Evolutionary conservation across 2,329 filamentous ascomycete species (phyloP).

Genomic region (Colletotrichum scovillei): DNA sequence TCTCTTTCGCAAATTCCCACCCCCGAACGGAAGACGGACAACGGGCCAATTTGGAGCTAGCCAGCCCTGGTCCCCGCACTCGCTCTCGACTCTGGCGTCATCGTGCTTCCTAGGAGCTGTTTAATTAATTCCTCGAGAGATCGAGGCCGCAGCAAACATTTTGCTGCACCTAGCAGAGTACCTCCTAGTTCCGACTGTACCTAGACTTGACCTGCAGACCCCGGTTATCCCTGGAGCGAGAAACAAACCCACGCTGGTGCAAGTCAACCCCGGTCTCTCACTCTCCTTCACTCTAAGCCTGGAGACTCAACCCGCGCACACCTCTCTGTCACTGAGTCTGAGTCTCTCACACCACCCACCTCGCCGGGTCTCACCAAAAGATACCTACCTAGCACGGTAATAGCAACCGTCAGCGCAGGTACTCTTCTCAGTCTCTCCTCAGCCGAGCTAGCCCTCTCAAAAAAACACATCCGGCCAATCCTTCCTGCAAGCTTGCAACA

Average conservation of each 20-base stretch:
- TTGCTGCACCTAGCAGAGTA: not conserved
- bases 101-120: slow-evolving; percentile 29
- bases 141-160: slow-evolving; percentile 10
- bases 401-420: slow-evolving; percentile 9
- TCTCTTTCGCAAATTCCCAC: slow-evolving; percentile 7
- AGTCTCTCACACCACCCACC: slow-evolving; percentile 2
- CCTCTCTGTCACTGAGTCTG: not conserved
- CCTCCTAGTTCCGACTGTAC: not conserved
- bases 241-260: slow-evolving; percentile 8
- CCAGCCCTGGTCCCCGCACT: slow-evolving; percentile 22
- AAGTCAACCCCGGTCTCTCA: slow-evolving; percentile 7
- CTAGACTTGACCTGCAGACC: not conserved
- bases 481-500: slow-evolving; percentile 15
- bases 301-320: too few species aligned
- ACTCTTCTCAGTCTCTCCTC: not conserved
- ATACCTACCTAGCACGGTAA: slow-evolving; percentile 17
- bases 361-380: slow-evolving; percentile 9
- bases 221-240: slow-evolving; percentile 23
- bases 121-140: slow-evolving; percentile 14
- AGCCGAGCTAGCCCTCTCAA: slow-evolving; percentile 27
- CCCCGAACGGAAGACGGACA: slow-evolving; percentile 7
- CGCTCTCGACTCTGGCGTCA: slow-evolving; percentile 31
- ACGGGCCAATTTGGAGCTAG: not conserved
- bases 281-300: not conserved
- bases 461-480: slow-evolving; percentile 22